Evolutionary conservation across 352 stramenopile species (phyloP), one percentile per base, ranked within the genome.

Genomic region (Globisporangium takayamanum): DNA sequence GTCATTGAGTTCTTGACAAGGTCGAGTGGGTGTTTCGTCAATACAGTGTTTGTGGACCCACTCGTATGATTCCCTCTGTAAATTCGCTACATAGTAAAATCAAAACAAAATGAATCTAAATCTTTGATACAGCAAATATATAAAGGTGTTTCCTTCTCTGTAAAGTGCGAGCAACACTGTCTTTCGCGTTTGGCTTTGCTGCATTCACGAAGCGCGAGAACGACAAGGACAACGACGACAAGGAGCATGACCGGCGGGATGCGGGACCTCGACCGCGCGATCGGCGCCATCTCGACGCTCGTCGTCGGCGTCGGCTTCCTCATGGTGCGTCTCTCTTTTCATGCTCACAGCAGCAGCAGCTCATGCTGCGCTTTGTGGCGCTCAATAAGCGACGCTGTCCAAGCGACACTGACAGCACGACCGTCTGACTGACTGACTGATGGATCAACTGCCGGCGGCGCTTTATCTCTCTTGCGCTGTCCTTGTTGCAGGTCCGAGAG

Each of bases 191-290:
- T 36, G 30, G 30, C 30, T 36, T 36, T 36, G 30, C 30, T 5
- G 30, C 30, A 36, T 39, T 39, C 33, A 39, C 33, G 30, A 36
- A 36, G 8, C 5, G 8, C 30, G 30, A 5, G 30, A 36, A 8
- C 30, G 30, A 33, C 28, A 33, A 33, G 3, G 28, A 33, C 28
- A 5, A 33, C 28, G 28, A 33, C 28, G 5, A 33, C 28, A 33
- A 33, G 33, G 1, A 39, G 47, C 12, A 88, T 84, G 73, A 65
- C 56, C 59, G 68, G 72, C 39, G 80, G 86, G 63, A 80, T 88
- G 64, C 80, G 80, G 60, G 83, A 89, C 60, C 75, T 93, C 49
- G 83, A 93, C 62, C 78, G 80, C 48, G 79, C 80, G 48, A 89
- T 93, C 54, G 83, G 83, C 45, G 81, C 80, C 11, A 60, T 91